Evolutionary conservation across 148 eudicot genomes (phyloP), one percentile per base, ranked within the genome.

Genomic region (Dysphania ambrosioides): DNA sequence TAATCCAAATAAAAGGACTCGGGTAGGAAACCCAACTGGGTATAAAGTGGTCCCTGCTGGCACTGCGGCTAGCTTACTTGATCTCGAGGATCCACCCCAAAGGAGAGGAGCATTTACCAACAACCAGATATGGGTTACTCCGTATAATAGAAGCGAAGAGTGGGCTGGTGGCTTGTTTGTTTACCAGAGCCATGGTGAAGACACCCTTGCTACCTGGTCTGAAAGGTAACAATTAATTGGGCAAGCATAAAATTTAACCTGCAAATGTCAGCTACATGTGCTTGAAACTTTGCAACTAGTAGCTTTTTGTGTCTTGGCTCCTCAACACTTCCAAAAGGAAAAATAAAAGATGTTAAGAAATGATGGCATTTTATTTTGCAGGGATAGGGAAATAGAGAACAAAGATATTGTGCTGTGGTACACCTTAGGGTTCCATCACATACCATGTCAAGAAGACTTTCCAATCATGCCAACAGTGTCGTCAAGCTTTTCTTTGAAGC

Each of bases 121-220:
- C 44, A 96, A 96, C 78, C 99, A 96, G 41, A 92, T 96, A 65
- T 96, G 99, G 99, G 96, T 96, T 61, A 92, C 95, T 1, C 97
- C 97, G 0, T 96, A 96, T 70, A 96, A 96, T 56, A 65, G 71
- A 73, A 82, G 82, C 0, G 97, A 96, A 86, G 90, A 86, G 72
- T 96, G 97, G 97, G 97, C 99, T 8, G 99, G 97, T 47, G 99
- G 99, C 13, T 79, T 88, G 79, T 90, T 96, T 66, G 90, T 74
- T 53, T 92, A 84, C 74, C 99, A 96, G 79, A 92, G n/a, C n/a
- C n/a, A n/a, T n/a, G n/a, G n/a, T n/a, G n/a, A n/a, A n/a, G n/a
- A n/a, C n/a, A n/a, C n/a, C n/a, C n/a, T n/a, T n/a, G n/a, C n/a
- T n/a, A n/a, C n/a, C n/a, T n/a, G n/a, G 90, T 88, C 99, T 31